A percentile compares a stretch with the other conserved stretches of the same genome.
These are phyloP conservation scores for Parastagonospora nodorum DNA, from an alignment of 2,329 filamentous ascomycete genomes.

Conservation along the genomic window DNA sequence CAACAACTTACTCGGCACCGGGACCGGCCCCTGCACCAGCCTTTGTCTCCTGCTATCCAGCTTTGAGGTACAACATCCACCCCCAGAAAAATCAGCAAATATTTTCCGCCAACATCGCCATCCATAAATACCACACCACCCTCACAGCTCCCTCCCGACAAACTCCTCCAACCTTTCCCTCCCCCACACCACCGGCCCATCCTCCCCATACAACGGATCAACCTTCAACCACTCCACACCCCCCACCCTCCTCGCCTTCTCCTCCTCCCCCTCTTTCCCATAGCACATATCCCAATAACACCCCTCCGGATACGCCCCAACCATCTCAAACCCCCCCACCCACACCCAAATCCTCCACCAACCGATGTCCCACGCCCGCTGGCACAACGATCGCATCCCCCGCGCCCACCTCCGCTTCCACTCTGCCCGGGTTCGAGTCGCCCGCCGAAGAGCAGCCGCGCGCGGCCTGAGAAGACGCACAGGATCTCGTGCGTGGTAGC, in stretches of 20 bases:
- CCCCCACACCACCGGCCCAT: conserved; percentile 31
- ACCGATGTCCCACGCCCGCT: conserved; percentile 67
- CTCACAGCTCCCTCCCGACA: neutral
- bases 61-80: no score
- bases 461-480: conserved; percentile 62
- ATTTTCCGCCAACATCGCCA: neutral
- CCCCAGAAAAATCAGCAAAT: no score
- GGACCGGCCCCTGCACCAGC: no score
- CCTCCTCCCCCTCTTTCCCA: conserved; percentile 62
- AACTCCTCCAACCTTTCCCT: conserved; percentile 21
- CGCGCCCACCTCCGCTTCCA: conserved; percentile 60
- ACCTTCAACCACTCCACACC: conserved; percentile 61
- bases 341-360: conserved; percentile 61
- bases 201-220: conserved; percentile 58
- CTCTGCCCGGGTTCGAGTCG: conserved; percentile 61
- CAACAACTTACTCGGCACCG: no score
- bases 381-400: conserved; percentile 71
- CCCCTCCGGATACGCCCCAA: conserved; percentile 66
- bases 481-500: conserved; percentile 70
- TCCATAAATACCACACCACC: neutral
- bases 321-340: conserved; percentile 66
- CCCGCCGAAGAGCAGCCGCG: conserved; percentile 70
- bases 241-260: conserved; percentile 56
- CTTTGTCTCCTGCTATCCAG: no score
- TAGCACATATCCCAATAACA: conserved; percentile 73